phyloP scores from a whole-genome alignment of 2,329 filamentous ascomycete species.

The Fusarium metavorans region DNA sequence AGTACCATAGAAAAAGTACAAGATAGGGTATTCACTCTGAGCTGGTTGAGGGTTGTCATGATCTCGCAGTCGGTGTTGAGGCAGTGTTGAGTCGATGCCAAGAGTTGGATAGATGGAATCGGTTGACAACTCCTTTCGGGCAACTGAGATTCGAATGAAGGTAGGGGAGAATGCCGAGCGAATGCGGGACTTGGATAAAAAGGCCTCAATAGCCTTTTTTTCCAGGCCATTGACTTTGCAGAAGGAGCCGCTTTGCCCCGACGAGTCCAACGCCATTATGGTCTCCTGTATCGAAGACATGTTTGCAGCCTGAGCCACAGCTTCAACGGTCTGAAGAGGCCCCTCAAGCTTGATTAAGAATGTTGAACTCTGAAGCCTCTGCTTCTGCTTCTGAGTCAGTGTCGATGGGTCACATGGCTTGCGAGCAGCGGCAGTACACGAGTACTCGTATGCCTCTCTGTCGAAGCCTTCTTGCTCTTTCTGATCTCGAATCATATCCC shows the following conservation, averaged over 20 bases:
- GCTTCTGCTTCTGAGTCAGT: neutral
- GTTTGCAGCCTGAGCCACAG: neutral
- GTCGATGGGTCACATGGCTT: neutral
- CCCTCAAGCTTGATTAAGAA: constrained; percentile 14
- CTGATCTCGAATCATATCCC: neutral
- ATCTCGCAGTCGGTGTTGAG: neutral
- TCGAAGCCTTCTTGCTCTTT: constrained; percentile 3
- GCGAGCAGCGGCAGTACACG: neutral
- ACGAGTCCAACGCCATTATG: neutral
- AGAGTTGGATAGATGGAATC: neutral
- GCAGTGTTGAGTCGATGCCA: constrained; percentile 8
- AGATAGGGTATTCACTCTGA: constrained; percentile 7
- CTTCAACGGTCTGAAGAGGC: neutral
- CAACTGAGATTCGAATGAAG: constrained; percentile 4
- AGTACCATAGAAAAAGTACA: constrained; percentile 14
- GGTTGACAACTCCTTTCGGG: neutral
- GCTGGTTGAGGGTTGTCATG: neutral
- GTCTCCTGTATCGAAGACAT: neutral
- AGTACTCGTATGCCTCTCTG: constrained; percentile 13
- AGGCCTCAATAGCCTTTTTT: neutral
- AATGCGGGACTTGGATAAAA: neutral
- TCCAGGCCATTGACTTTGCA: neutral
- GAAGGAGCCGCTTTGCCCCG: neutral
- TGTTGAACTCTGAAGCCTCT: neutral
- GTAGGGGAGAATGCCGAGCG: neutral